Evolutionary conservation across 192 early-diverging fungal species (phyloP).

Genomic region (Pilaira anomala): DNA sequence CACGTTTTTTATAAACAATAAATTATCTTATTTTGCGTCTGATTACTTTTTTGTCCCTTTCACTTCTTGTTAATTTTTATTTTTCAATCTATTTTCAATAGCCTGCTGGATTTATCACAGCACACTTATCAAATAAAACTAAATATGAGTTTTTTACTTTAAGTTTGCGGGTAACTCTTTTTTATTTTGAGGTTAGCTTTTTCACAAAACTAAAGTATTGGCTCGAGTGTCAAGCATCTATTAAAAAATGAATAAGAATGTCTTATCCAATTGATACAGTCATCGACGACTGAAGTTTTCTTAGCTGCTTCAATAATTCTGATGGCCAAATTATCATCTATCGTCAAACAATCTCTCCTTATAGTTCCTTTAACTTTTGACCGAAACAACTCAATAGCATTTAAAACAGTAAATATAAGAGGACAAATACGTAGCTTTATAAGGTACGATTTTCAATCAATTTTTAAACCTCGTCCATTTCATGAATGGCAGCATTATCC

Average conservation of each 20-base stretch:
- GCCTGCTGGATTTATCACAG: too few species aligned
- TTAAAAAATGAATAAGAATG: background rate
- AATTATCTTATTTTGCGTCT: too few species aligned
- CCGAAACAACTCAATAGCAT: slow-evolving; percentile 24
- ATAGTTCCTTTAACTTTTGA: slow-evolving; percentile 6
- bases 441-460: slow-evolving; percentile 12
- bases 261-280: slow-evolving; percentile 3
- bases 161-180: too few species aligned
- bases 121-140: too few species aligned
- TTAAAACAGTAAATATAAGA: slow-evolving; percentile 22
- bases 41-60: too few species aligned
- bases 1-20: too few species aligned
- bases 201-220: background rate
- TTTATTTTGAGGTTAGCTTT: too few species aligned
- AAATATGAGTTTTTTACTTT: too few species aligned
- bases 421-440: slow-evolving; percentile 14
- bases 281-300: slow-evolving; percentile 6
- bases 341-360: slow-evolving; percentile 1
- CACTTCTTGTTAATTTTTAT: too few species aligned
- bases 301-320: slow-evolving; percentile 13
- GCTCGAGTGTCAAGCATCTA: slow-evolving; percentile 6
- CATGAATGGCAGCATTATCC: slow-evolving; percentile 12
- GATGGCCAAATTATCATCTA: slow-evolving; percentile 1
- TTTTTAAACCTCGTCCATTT: background rate
- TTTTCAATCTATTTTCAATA: too few species aligned